Base-by-base conservation (phyloP, 176 grass and related monocot genomes). In the Otatea glauca region DNA sequence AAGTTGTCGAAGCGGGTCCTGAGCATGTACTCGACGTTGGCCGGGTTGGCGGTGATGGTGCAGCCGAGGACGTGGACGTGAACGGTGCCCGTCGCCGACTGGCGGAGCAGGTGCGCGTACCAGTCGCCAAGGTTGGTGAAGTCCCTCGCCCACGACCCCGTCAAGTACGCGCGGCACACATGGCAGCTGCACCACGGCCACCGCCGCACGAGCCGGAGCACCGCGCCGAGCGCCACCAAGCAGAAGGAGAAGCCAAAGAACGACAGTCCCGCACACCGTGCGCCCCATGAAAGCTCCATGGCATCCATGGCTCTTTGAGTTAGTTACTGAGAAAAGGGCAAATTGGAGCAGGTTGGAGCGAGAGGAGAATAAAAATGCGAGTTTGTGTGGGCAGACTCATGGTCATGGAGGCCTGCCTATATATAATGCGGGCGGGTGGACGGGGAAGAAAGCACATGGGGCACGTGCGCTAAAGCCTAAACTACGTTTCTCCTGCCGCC, bases 1-100 rank as follows among this genome's bases (percentile, higher is more conserved):
- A 92, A 96, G 85, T 96, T 96, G 48, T 96, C 84, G 84, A 93
- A 96, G 21, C 86, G 79, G 3, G 86, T 88, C 66, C 68, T 87
- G 80, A 93, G 94, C 83, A 96, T 93, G 90, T 93, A 86, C 88
- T 96, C 86, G 12, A 93, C 91, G 85, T 96, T 96, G 41, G 67
- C 72, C 13, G 91, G 91, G 68, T 96, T 96, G 25, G 94, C 81
- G 0, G 94, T 96, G 68, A 96, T 50, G 14, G 87, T 81, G 83
- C 76, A 89, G 70, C 87, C 88, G 37, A 96, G 78, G 9, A 89
- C 91, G 66, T 96, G 94, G 14, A 93, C 72, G 32, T 89, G 81
- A 47, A 93, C 84, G 24, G 91, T 96, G 41, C 72, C 83, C 0
- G 88, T 91, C 3, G 83, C 91, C 5, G 94, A 96, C 11, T 79